Evolutionary conservation across 1,284 basidiomycete species (phyloP), one percentile per base, ranked within the genome.

Genomic region (Rhodotorula sp.): DNA sequence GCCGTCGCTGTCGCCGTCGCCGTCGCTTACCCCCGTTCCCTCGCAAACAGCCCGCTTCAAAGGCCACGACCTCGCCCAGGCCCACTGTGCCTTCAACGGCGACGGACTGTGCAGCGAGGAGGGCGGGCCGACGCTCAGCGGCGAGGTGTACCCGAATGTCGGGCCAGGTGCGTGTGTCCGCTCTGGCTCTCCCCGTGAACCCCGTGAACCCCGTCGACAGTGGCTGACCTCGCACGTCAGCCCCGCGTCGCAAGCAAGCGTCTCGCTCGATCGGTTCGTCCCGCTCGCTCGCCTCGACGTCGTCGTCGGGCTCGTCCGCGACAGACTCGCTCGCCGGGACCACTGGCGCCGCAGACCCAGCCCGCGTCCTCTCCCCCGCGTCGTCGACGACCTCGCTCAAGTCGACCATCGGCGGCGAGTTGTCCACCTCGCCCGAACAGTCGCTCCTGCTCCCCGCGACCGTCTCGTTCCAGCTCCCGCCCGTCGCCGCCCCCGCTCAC

Each of bases 31-130:
- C 10, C 18, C n/a, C n/a, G n/a, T 40, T 26, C 20, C 6, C 55
- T 51, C 24, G 9, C 15, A 6, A 13, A 16, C 62, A 70, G 68
- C 68, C 4, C 64, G 68, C 13, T 65, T 66, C 62, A 62, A 63
- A 30, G 64, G 64, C 2, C 68, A 70, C 54, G 68, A 70, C 2
- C 37, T 64, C 13, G n/a, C 61, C 0, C 53, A 64, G 8, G 65
- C 62, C 13, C 56, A 65, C 13, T 70, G 68, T 34, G 56, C 68
- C n/a, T 70, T 70, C 57, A 50, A 63, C 22, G 52, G 64, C n/a
- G 68, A 70, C 10, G 68, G 68, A 15, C 40, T 70, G 15, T 70
- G 68, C 58, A 60, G 57, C n/a, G 68, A 70, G 40, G 68, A 70
- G 34, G 68, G 68, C 9, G 68, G 68, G 5, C 57, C 58, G 9